Base-by-base conservation (phyloP, 768 basidiomycete species). In the Lepiota brunneoincarnata region DNA sequence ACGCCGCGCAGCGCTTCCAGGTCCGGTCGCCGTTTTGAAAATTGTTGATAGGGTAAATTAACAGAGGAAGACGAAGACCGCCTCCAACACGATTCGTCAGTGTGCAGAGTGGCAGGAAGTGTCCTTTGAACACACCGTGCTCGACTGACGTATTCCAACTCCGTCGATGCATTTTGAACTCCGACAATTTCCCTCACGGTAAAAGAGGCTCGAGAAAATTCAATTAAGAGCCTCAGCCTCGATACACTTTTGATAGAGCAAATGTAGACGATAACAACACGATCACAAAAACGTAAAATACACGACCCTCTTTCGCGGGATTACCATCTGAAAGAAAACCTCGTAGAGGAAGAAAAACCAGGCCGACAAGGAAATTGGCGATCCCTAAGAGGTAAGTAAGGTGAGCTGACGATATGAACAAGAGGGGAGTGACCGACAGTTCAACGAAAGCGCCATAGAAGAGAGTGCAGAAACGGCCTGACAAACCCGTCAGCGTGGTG, bases 251-350 rank as follows among this genome's bases (percentile, higher is more conserved):
- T 43, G 71, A 73, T 41, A 79, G 57, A 43, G 63, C 65, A 47
- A 72, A 68, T 35, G 69, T 66, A 2, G 72, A 72, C 31, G 67
- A 47, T 51, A 72, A 68, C 45, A 95, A 72, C 11, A 86, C 61
- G 0, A 63, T 75, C 2, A 83, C 87, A 63, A 96, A 98, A 3
- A 95, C 71, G 61, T 87, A 95, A 66, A 98, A 98, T 2, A 98
- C 84, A 42, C 88, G 79, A n/a, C 93, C 93, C 62, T 91, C 87
- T 59, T 89, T 87, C 47, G 64, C 64, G 47, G 68, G 68, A 47
- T 80, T 76, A 0, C 82, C 84, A 2, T 77, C 77, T 7, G 91
- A 78, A 40, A 98, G 77, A 17, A 80, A 60, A 68, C 91, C 84
- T 51, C 92, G 84, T 36, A 97, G 69, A 0, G 93, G 94, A 18